Percentiles rank a stretch among this genome's conserved stretches.
phyloP scores from a whole-genome alignment of 208 protist genomes.

The Angomonas ambiguus region DNA sequence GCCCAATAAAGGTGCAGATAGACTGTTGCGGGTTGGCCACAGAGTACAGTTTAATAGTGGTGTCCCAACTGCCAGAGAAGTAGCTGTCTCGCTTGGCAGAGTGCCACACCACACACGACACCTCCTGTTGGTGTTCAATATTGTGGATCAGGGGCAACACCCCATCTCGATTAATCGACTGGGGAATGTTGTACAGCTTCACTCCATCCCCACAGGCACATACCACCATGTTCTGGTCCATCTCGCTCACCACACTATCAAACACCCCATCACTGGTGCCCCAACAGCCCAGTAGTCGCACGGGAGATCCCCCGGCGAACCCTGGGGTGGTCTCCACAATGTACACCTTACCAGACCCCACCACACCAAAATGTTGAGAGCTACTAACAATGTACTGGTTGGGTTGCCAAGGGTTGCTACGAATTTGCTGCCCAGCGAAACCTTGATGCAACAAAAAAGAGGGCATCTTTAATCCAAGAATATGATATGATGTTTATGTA shows the following conservation, averaged over 20 bases:
- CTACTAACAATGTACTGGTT: slow-evolving; percentile 72
- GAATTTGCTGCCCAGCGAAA: slow-evolving; percentile 77
- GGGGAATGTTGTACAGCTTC: slow-evolving; percentile 79
- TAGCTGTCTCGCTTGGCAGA: slow-evolving; percentile 57
- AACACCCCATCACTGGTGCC: slow-evolving; percentile 82
- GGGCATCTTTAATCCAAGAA: slow-evolving; percentile 42
- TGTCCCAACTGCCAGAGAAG: slow-evolving; percentile 84
- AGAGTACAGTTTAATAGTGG: slow-evolving; percentile 76
- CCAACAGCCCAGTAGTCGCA: slow-evolving; percentile 71
- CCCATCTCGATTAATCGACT: slow-evolving; percentile 71
- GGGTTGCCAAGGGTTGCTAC: slow-evolving; percentile 80
- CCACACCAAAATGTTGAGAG: slow-evolving; percentile 84
- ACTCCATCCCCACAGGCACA: slow-evolving; percentile 86
- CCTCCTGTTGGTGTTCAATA: slow-evolving; percentile 74
- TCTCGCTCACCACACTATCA: slow-evolving; percentile 83
- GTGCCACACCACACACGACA: slow-evolving; percentile 79
- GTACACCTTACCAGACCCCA: slow-evolving; percentile 86
- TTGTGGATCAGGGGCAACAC: slow-evolving; percentile 72
- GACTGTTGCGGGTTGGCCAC: slow-evolving; percentile 53
- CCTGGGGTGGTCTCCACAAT: slow-evolving; percentile 65
- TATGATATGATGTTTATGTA: neutral
- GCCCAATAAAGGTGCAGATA: slow-evolving; percentile 65
- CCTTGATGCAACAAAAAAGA: slow-evolving; percentile 83
- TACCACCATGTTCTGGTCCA: slow-evolving; percentile 70
- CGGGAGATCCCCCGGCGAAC: slow-evolving; percentile 40